phyloP scores from a whole-genome alignment of 139 green algal genomes.

The Chlorella sp. region DNA sequence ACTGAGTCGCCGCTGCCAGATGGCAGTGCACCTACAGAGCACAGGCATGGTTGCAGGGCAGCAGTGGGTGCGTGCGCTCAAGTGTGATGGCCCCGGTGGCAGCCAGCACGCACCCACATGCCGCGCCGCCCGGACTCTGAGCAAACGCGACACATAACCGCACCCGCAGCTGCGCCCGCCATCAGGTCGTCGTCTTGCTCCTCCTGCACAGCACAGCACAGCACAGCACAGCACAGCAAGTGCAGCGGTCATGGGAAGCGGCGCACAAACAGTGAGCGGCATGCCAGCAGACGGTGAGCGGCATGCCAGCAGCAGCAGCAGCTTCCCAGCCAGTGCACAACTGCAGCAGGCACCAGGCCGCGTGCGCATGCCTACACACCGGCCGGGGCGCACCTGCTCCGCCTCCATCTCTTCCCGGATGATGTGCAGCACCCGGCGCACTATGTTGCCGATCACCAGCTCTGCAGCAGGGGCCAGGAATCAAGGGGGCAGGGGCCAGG shows the following conservation, averaged over 20 bases:
- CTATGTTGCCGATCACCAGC: slow-evolving; percentile 94
- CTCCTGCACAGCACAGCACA: slow-evolving; percentile 20
- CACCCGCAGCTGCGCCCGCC: not conserved
- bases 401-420: slow-evolving; percentile 91
- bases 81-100: not conserved
- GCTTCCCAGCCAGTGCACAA: too few relatives aligned
- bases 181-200: slow-evolving; percentile 28
- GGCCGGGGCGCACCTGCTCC: not conserved
- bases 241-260: too few relatives aligned
- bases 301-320: too few relatives aligned
- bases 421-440: slow-evolving; percentile 90
- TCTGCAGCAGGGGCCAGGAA: slow-evolving; percentile 62
- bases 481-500: too few relatives aligned
- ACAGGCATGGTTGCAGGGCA: not conserved
- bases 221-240: too few relatives aligned
- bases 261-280: too few relatives aligned
- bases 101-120: not conserved
- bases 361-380: too few relatives aligned
- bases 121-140: not conserved
- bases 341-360: too few relatives aligned
- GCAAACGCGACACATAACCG: not conserved
- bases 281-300: too few relatives aligned
- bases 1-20: not conserved
- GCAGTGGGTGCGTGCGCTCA: not conserved
- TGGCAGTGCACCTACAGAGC: not conserved